Evolutionary conservation across 345 rosid species (phyloP).

Genomic region (Lenwebbia sp.): DNA sequence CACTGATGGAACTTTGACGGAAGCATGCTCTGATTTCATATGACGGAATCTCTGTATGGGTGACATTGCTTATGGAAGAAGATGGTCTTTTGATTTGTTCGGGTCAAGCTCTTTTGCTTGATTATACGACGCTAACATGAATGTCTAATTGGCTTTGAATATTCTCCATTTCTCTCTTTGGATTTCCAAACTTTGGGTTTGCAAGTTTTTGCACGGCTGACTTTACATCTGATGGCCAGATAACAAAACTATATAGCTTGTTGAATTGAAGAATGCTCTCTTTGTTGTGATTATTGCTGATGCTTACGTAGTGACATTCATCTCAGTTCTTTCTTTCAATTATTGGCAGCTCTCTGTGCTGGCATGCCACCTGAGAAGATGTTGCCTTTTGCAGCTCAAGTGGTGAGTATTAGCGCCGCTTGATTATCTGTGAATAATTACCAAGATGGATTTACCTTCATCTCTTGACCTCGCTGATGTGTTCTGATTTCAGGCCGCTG

Average conservation of each 20-base stretch:
- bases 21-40: background rate
- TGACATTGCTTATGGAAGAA: background rate
- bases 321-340: background rate
- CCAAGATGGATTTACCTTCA: background rate
- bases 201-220: background rate
- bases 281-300: background rate
- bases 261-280: background rate
- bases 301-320: background rate
- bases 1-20: background rate
- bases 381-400: constrained; percentile 83
- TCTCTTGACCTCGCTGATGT: background rate
- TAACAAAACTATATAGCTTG: background rate
- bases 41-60: background rate
- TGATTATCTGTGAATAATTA: background rate
- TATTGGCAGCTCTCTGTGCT: constrained; percentile 45
- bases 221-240: background rate
- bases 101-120: background rate
- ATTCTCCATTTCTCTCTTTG: background rate
- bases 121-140: background rate
- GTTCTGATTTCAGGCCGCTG: constrained; percentile 56
- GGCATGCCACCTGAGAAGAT: constrained; percentile 70
- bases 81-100: background rate
- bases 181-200: background rate
- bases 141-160: background rate
- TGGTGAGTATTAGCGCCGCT: constrained; percentile 29